phyloP scores from a whole-genome alignment of 176 grass and related monocot species.

The Carex kokanica region DNA sequence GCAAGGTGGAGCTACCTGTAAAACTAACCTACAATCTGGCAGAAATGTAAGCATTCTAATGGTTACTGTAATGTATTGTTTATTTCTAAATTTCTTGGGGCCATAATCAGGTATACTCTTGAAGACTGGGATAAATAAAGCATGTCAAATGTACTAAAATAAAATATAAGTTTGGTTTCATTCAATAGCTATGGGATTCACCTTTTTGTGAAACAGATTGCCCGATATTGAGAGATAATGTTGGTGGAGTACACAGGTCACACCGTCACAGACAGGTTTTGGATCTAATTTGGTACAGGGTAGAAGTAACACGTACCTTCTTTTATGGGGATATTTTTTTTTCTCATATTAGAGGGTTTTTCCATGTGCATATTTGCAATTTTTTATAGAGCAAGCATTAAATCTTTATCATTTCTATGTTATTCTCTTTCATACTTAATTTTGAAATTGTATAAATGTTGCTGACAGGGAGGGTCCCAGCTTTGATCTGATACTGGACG shows the following conservation, averaged over 20 bases:
- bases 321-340: conserved; percentile 17
- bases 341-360: neutral
- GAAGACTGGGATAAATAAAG: neutral
- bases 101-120: neutral
- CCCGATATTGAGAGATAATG: neutral
- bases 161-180: neutral
- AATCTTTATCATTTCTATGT: conserved; percentile 16
- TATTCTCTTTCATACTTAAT: conserved; percentile 22
- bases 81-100: neutral
- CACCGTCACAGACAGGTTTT: neutral
- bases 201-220: neutral
- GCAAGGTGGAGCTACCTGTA: neutral
- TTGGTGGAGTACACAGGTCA: neutral
- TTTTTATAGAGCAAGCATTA: conserved; percentile 25
- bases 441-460: conserved; percentile 26
- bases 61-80: neutral
- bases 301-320: neutral
- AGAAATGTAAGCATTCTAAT: conserved; percentile 17
- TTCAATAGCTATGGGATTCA: neutral
- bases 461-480: conserved; percentile 48
- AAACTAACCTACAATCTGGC: conserved; percentile 17
- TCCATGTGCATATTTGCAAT: conserved; percentile 1
- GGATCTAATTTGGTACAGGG: neutral
- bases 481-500: conserved; percentile 68
- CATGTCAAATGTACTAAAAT: neutral